These are phyloP conservation scores for Tephrocybe sp. DNA, from an alignment of 768 basidiomycete genomes.

Conservation along the genomic window DNA sequence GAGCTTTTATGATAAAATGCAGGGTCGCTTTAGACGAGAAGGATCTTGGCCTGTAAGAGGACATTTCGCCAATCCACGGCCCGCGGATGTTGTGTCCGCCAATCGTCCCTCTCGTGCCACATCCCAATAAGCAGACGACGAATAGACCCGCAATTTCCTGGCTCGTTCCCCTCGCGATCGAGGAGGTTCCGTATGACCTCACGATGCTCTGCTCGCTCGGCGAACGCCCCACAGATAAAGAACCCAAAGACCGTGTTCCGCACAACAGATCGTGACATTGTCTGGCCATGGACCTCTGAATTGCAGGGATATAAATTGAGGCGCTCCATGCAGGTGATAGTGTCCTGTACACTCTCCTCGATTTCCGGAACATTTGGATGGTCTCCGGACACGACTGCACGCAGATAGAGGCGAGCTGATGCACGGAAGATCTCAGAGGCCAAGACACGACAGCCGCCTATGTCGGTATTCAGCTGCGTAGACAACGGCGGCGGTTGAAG, in stretches of 20 bases:
- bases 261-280: constrained; percentile 54
- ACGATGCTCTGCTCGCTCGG: constrained; percentile 47
- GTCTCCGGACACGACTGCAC: constrained; percentile 75
- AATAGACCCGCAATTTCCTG: constrained; percentile 68
- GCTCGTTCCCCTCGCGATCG: constrained; percentile 49
- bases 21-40: constrained; percentile 52
- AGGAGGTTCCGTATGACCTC: constrained; percentile 45
- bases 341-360: constrained; percentile 48
- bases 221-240: constrained; percentile 71
- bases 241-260: constrained; percentile 79
- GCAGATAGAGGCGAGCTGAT: constrained; percentile 72
- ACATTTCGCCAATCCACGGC: constrained; percentile 64
- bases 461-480: constrained; percentile 17
- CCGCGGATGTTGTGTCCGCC: constrained; percentile 6
- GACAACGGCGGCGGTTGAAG: constrained; percentile 25
- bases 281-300: constrained; percentile 16
- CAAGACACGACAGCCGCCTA: constrained; percentile 38
- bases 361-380: constrained; percentile 68
- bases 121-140: constrained; percentile 52
- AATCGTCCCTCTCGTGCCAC: constrained; percentile 46
- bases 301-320: constrained; percentile 25
- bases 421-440: constrained; percentile 70
- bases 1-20: neutral
- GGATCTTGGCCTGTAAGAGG: constrained; percentile 49
- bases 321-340: constrained; percentile 47